Evolutionary conservation across 78 protist species (phyloP), one percentile per base, ranked within the genome.

Genomic region (slime mould (Dictyostelium discoideum)): DNA sequence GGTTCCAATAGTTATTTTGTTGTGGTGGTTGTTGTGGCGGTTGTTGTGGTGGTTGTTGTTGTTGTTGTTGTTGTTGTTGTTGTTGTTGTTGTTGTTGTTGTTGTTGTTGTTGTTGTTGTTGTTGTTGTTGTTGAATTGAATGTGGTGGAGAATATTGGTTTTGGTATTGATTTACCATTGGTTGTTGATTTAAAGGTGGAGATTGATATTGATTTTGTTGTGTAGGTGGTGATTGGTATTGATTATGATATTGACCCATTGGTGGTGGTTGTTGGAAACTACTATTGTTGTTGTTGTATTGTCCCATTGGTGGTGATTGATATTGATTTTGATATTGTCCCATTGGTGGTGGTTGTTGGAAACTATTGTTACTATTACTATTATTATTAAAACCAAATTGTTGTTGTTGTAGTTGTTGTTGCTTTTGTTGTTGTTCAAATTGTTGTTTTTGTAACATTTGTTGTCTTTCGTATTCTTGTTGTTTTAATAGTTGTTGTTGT

Each of bases 401-500:
- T 79, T 79, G 84, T 39, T 39, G 82, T 29, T 39, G 50, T 77
- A 32, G 80, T 72, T 73, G 24, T 72, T 72, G 83, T 44, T 85
- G 78, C 16, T 73, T 3, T 78, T 79, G 57, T 78, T 78, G 57
- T 79, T 79, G 37, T 79, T 20, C 24, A 14, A 18, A 39, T 20
- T 18, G 40, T 39, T 40, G 39, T 16, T 77, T 1, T 40, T 77
- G 46, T 76, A 32, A 37, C 3, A 18, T 22, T 77, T 79, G 63
- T 73, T 32, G 79, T 10, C 29, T 32, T 73, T 73, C 69, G 26
- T 20, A 60, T 11, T 69, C 77, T 24, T 69, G 77, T 26, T 69
- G 77, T 24, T 69, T 69, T 29, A 69, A 26, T 29, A 69, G 13
- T 84, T 84, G 88, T 85, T 85, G 79, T 72, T 85, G 90, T 42